Base-by-base conservation (phyloP, 225 moss, liverwort and hornwort genomes). In the Physcomitrellopsis africana region DNA sequence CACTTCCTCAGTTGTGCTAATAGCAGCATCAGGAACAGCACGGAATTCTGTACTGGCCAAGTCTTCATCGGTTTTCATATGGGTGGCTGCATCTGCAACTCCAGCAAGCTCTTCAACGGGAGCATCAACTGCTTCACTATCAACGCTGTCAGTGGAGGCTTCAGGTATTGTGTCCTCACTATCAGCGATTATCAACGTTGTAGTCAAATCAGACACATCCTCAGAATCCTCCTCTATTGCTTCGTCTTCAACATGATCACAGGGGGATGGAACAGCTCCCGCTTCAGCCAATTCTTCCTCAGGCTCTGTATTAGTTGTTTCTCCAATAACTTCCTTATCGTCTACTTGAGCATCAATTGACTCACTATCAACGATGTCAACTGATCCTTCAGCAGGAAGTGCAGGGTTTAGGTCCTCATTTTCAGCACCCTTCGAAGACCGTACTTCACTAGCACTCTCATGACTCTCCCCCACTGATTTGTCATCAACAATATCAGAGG, bases 401-500 rank as follows among this genome's bases (percentile, higher is more conserved):
- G 63, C 64, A 51, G 16, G 59, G 59, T 3, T 70, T 20, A 59
- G 29, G 32, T 53, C 66, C 66, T 71, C 71, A 29, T 52, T 66
- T 44, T 44, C 76, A 71, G 59, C 44, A 65, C 7, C 75, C 72
- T 76, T 74, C 17, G 53, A n/a, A 1, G 49, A 7, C 7, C 7
- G 17, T 53, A 45, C 67, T 60, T 76, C 76, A 37, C 71, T 47
- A 23, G 15, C 24, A 46, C 72, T 72, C 67, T 61, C 67, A 19
- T 18, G 16, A 55, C 19, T 48, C n/a, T 11, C 48, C 12, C 5
- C 48, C 11, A 49, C 48, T 1, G 48, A 49, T 41, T 52, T 52
- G 52, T 78, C 82, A 58, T 74, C 52, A 23, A 65, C 65, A 57
- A 51, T 42, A 68, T 49, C 48, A 49, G 48, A 49, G 15, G 48